Evolutionary conservation across 495 filamentous ascomycete genomes (phyloP).

Genomic region (Podospora conica): DNA sequence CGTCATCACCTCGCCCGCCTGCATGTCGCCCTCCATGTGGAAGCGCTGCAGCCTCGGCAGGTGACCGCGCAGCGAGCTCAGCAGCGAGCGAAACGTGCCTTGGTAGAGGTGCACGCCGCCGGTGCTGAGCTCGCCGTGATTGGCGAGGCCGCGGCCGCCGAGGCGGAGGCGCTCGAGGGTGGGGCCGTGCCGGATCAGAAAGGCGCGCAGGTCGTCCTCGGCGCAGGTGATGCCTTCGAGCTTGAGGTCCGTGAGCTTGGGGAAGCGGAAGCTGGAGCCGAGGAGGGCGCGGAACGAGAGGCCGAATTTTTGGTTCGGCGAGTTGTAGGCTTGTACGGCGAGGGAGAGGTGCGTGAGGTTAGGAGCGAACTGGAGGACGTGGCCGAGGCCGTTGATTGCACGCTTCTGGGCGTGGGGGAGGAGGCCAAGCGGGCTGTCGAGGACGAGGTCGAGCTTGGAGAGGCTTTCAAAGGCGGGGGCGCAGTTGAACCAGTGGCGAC

Average conservation of each 20-base stretch:
- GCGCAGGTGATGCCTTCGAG: slow-evolving; percentile 40
- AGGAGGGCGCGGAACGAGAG: slow-evolving; percentile 37
- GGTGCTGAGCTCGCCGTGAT: slow-evolving; percentile 32
- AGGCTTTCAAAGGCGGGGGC: slow-evolving; percentile 37
- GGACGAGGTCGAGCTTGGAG: slow-evolving; percentile 32
- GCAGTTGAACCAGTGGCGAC: slow-evolving; percentile 40
- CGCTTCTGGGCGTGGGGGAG: slow-evolving; percentile 31
- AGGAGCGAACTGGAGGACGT: slow-evolving; percentile 36
- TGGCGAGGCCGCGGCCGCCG: slow-evolving; percentile 40
- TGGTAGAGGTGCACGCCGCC: slow-evolving; percentile 43
- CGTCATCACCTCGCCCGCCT: slow-evolving; percentile 33
- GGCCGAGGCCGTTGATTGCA: slow-evolving; percentile 40
- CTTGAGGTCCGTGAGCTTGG: slow-evolving; percentile 36
- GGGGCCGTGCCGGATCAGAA: slow-evolving; percentile 35
- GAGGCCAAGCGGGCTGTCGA: slow-evolving; percentile 33
- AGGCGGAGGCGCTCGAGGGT: slow-evolving; percentile 39
- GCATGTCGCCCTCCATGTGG: slow-evolving; percentile 42
- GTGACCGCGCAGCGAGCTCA: slow-evolving; percentile 32
- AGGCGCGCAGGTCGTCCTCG: slow-evolving; percentile 40
- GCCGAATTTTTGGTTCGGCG: slow-evolving; percentile 35
- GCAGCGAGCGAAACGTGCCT: slow-evolving; percentile 37
- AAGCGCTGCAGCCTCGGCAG: slow-evolving; percentile 34
- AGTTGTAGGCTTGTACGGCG: slow-evolving; percentile 39
- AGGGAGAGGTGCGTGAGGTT: slow-evolving; percentile 35
- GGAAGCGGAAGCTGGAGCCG: slow-evolving; percentile 30